Base-by-base conservation (phyloP, 1,139 yeast species). In the Insectozyma bohioensis region DNA sequence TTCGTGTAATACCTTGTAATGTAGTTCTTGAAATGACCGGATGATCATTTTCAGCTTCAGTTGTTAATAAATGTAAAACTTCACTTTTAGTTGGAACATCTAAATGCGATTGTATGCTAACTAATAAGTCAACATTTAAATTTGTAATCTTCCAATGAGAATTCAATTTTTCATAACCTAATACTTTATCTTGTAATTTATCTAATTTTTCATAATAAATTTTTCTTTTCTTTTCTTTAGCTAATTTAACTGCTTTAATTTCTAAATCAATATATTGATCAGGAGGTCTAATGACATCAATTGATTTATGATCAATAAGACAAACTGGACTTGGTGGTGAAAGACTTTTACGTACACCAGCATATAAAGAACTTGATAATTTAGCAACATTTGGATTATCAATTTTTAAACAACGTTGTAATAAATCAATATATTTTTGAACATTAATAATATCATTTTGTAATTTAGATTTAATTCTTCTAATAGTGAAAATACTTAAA, bases 71-170 rank as follows among this genome's bases (percentile, higher is more conserved):
- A 19, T 58, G 57, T 12, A 84, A 51, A 1, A 75, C 65, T 1
- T 67, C 67, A 1, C 64, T 63, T 4, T 62, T 51, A 1, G 75
- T 58, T 2, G 68, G 63, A 19, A 76, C 57, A 40, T 81, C 86
- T 26, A 72, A 54, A 43, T 74, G 78, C 2, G 72, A 60, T 48
- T 83, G 85, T 6, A 84, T 51, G 21, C 69, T 67, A 2, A 75
- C 63, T 33, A 85, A 56, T 17, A 83, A 57, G 7, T 74, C 69
- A 31, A 85, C 55, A 35, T 79, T 75, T 21, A 79, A 61, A 10
- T 75, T 61, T 5, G 79, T 68, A 5, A 75, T 63, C 46, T 80
- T 85, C 97, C 97, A 90, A 42, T 84, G 87, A 1, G 69, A 52
- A 27, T 24, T 28, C 10, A 19, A 18, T 24, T 52, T 45, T 26